phyloP scores from a whole-genome alignment of 148 eudicot genomes.

The Oxyria digyna region DNA sequence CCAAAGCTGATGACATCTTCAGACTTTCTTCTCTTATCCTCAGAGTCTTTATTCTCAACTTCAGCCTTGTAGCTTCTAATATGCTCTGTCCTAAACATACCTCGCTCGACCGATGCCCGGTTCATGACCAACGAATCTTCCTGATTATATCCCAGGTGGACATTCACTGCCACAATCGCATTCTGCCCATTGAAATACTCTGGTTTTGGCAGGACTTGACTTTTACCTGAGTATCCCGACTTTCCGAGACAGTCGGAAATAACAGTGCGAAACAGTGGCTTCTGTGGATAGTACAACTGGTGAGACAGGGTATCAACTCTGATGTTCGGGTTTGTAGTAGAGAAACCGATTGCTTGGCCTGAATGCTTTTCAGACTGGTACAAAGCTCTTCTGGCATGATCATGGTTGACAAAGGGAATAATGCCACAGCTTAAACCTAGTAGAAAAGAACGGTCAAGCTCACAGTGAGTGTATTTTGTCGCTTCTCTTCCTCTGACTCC shows the following conservation, averaged over 20 bases:
- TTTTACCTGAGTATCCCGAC: conserved; percentile 22
- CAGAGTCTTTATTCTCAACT: conserved; percentile 54
- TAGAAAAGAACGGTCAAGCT: conserved; percentile 78
- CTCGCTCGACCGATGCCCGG: conserved; percentile 83
- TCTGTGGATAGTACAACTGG: conserved; percentile 81
- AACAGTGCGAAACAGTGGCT: conserved; percentile 70
- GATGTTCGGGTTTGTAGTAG: conserved; percentile 64
- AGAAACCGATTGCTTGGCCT: conserved; percentile 85
- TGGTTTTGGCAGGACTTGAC: conserved; percentile 38
- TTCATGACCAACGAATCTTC: conserved; percentile 97
- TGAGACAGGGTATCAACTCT: conserved; percentile 76
- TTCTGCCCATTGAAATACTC: conserved; percentile 86
- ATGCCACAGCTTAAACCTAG: conserved; percentile 83
- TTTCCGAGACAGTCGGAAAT: conserved; percentile 76
- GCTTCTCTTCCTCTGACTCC: conserved; percentile 32
- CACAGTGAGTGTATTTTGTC: conserved; percentile 74
- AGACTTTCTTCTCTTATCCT: conserved; percentile 38
- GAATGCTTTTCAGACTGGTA: conserved; percentile 92
- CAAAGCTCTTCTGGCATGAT: conserved; percentile 87
- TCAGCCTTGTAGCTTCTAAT: conserved; percentile 85
- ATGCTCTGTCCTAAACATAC: conserved; percentile 89
- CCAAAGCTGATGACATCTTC: conserved; percentile 71
- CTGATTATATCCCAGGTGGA: conserved; percentile 88
- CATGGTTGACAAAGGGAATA: conserved; percentile 84
- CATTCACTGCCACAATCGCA: conserved; percentile 96